Evolutionary conservation across 352 stramenopile species (phyloP).

Genomic region (Peronospora belbahrii): DNA sequence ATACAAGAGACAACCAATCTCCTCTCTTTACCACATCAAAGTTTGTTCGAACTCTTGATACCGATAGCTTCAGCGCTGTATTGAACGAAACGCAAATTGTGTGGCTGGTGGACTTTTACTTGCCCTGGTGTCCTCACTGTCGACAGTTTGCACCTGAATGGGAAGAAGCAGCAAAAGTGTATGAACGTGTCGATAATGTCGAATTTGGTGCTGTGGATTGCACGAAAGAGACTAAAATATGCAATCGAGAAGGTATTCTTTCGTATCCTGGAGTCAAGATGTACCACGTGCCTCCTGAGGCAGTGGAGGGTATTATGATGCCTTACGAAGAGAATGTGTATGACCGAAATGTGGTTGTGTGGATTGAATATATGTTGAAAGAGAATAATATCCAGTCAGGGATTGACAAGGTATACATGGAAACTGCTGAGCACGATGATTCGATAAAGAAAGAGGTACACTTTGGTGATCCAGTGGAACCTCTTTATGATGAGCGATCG

Average conservation of each 20-base stretch:
- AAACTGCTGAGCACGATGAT: slow-evolving; percentile 21
- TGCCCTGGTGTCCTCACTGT: slow-evolving; percentile 73
- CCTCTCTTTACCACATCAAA: slow-evolving; percentile 14
- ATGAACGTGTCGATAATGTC: slow-evolving; percentile 33
- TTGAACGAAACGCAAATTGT: slow-evolving; percentile 43
- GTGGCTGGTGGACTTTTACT: slow-evolving; percentile 77
- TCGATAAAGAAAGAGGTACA: slow-evolving; percentile 33
- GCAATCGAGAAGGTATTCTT: slow-evolving; percentile 45
- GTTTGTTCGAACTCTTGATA: slow-evolving; percentile 21
- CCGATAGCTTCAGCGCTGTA: slow-evolving; percentile 28
- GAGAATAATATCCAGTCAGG: slow-evolving; percentile 40
- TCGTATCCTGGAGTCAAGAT: slow-evolving; percentile 58
- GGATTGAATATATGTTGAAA: slow-evolving; percentile 49
- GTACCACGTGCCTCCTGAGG: slow-evolving; percentile 39
- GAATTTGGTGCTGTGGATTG: slow-evolving; percentile 66
- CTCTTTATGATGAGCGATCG: slow-evolving; percentile 18
- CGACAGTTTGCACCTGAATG: slow-evolving; percentile 54
- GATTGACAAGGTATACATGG: slow-evolving; percentile 35
- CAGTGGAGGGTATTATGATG: slow-evolving; percentile 27
- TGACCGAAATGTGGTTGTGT: slow-evolving; percentile 40
- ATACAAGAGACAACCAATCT: slow-evolving; percentile 1
- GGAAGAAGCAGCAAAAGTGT: slow-evolving; percentile 53
- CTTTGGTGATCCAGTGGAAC: slow-evolving; percentile 36
- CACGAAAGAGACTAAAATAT: slow-evolving; percentile 43
- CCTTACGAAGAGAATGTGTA: slow-evolving; percentile 23